Percentiles rank a stretch among this genome's conserved stretches.
Conservation (phyloP, 2,329 filamentous ascomycete genomes). For the Grosmannia serpens region DNA sequence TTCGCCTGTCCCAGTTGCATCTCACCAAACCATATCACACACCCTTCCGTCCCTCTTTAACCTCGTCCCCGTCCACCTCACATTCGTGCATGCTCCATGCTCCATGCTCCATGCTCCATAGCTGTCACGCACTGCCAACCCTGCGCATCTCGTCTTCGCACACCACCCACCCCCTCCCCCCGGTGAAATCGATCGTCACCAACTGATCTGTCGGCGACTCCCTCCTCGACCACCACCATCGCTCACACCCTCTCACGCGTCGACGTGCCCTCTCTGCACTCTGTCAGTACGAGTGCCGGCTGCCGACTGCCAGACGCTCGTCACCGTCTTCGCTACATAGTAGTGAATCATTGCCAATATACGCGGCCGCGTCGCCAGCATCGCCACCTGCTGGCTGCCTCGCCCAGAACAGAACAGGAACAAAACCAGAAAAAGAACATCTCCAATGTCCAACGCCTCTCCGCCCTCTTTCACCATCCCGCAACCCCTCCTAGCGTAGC, state of each 20-base stretch:
- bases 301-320: too few species aligned
- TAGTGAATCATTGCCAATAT: too few species aligned
- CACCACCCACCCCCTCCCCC: neutral
- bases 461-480: neutral
- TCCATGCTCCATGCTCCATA: neutral
- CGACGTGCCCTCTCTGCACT: too few species aligned
- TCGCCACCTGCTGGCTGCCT: too few species aligned
- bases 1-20: neutral
- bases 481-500: neutral
- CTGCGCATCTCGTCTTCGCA: neutral
- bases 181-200: conserved; percentile 5
- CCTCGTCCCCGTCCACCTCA: neutral
- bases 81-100: neutral
- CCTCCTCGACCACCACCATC: neutral
- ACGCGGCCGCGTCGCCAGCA: neutral
- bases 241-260: neutral
- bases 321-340: neutral
- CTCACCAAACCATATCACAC: neutral
- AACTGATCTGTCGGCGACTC: conserved; percentile 2
- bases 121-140: neutral
- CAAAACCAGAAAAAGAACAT: too few species aligned
- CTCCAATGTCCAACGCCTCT: neutral
- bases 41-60: conserved; percentile 1
- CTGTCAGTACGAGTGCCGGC: too few species aligned
- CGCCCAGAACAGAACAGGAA: too few species aligned